Percentiles rank a stretch among this genome's conserved stretches.
Conservation (phyloP, 345 rosid species). For the Gossypium herbaceum region DNA sequence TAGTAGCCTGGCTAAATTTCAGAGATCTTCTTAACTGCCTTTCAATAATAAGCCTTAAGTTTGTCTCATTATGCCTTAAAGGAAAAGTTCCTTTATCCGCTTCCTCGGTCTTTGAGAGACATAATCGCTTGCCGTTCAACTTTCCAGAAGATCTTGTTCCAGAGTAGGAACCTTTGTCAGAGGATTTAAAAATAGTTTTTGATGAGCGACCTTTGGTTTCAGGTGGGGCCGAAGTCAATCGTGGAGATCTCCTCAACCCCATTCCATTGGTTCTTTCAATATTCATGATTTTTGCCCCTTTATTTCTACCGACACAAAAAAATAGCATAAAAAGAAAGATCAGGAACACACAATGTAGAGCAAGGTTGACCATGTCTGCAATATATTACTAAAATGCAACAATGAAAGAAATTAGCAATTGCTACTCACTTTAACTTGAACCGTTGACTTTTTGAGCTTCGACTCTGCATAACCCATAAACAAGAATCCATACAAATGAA, state of each 20-base stretch:
- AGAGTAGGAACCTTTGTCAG: conserved; percentile 6
- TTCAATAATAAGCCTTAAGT: conserved; percentile 6
- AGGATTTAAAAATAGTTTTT: conserved; percentile 1
- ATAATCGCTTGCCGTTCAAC: conserved; percentile 12
- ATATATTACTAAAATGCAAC: not conserved
- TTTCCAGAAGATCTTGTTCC: conserved; percentile 13
- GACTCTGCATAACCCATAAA: conserved; percentile 30
- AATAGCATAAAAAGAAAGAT: not conserved
- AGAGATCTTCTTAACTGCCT: conserved; percentile 19
- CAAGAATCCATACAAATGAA: conserved; percentile 8
- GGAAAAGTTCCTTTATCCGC: not conserved
- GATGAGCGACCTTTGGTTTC: conserved; percentile 16
- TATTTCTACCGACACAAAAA: not conserved
- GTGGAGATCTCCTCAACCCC: conserved; percentile 27
- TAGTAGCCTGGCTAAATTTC: conserved; percentile 22
- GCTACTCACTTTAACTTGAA: conserved; percentile 33
- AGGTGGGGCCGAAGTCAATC: conserved; percentile 20
- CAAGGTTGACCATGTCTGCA: not conserved
- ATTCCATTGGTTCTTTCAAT: not conserved
- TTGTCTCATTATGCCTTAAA: not conserved
- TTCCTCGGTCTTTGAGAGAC: conserved; percentile 20
- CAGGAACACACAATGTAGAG: not conserved
- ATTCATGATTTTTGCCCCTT: not conserved
- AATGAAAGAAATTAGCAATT: not conserved
- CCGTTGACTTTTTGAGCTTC: conserved; percentile 16